Base-by-base conservation (phyloP, 352 stramenopile genomes). In the Phytophthora capsici region DNA sequence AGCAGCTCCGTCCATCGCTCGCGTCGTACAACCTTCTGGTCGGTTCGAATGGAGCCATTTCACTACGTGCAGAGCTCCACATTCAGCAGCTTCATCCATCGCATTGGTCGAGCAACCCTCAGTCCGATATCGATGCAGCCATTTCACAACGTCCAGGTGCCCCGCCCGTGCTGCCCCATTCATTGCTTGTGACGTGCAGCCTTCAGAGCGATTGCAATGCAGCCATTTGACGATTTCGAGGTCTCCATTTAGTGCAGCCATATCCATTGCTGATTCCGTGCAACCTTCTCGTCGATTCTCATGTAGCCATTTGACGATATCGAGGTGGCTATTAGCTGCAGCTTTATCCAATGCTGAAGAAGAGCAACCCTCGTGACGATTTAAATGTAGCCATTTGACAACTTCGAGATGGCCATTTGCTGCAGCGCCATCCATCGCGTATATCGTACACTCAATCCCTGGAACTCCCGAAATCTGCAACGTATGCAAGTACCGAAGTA, bases 391-490 rank as follows among this genome's bases (percentile, higher is more conserved):
- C 38, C 38, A 67, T 25, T 51, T 25, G 2, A 60, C 58, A n/a
- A 61, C 32, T 6, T 49, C 12, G 10, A 69, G 19, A 17, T 56
- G 19, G 7, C 37, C 40, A 50, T 59, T 63, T 6, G 26, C 32
- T 2, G 61, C 46, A 12, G 53, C 61, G 0, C 17, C 26, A 17
- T 72, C 68, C 46, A 80, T 72, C 3, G 63, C 67, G 4, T 4
- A 34, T 34, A 34, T 14, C 10, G 28, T 34, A 34, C 28, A 34
- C 8, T 14, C 28, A 34, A 34, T 8, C 9, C 28, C 28, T 8
- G 9, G 14, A 34, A 34, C 8, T 13, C 28, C 28, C 28, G 28
- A 34, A 34, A 13, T 34, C 28, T 34, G 28, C 28, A 34, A 34
- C 14, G 8, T 14, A 34, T 34, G 28, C 28, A 34, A 34, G 28